phyloP scores from a whole-genome alignment of 169 alveolate genomes.

The Eimeria brunetti region DNA sequence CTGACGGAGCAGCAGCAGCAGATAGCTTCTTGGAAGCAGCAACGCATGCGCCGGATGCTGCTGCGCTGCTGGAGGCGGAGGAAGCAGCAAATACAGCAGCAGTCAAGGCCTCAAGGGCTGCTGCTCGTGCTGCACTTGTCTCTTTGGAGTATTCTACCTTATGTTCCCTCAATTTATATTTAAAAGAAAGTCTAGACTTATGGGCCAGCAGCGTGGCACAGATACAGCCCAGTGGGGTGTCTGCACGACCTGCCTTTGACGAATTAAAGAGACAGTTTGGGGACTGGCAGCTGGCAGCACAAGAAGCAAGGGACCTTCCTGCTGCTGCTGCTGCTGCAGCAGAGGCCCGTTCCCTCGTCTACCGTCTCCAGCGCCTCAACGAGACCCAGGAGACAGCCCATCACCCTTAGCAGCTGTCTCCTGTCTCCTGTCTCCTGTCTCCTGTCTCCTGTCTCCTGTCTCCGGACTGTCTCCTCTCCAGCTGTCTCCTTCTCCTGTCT shows the following conservation, averaged over 20 bases:
- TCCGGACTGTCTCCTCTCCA: no score
- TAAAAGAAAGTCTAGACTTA: not conserved
- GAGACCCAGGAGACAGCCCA: not conserved
- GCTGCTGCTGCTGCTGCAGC: constrained; percentile 20
- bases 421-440: no score
- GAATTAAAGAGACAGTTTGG: constrained; percentile 12
- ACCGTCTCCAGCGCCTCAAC: not conserved
- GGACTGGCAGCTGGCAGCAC: constrained; percentile 12
- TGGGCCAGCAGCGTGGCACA: not conserved
- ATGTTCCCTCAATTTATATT: not conserved
- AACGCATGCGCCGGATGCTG: not conserved
- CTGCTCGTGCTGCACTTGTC: not conserved
- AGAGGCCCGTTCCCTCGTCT: not conserved
- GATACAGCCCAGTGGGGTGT: not conserved
- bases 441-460: no score
- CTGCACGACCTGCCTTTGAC: not conserved
- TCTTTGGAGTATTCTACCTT: not conserved
- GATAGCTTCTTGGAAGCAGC: not conserved
- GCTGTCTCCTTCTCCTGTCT: no score
- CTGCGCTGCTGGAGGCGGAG: not conserved
- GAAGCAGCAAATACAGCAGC: constrained; percentile 6
- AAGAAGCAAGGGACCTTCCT: not conserved
- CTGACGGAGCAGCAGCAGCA: constrained; percentile 39
- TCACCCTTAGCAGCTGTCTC: not conserved
- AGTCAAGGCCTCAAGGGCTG: not conserved